phyloP scores from a whole-genome alignment of 2,329 filamentous ascomycete species.

The Ophiostoma novo-ulmi region DNA sequence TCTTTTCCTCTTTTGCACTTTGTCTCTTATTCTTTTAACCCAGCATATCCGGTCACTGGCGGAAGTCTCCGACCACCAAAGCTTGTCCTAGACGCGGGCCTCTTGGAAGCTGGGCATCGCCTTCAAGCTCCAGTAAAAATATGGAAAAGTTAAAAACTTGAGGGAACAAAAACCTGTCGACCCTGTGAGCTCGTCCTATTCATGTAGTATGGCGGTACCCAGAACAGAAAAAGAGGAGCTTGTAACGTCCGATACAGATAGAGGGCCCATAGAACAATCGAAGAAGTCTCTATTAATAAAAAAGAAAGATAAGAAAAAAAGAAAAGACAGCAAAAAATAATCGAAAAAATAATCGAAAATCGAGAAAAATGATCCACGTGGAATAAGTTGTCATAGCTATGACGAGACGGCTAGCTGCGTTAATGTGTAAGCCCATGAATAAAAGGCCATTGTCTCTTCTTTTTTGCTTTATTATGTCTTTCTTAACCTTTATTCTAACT shows the following conservation, averaged over 20 bases:
- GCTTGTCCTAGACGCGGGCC: conserved; percentile 4
- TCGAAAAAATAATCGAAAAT: neutral
- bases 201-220: neutral
- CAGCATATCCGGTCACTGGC: neutral
- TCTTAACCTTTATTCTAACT: neutral
- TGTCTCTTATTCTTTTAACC: neutral
- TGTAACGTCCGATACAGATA: neutral
- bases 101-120: neutral
- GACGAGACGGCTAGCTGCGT: neutral
- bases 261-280: neutral
- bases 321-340: neutral
- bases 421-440: neutral
- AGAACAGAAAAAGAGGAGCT: neutral
- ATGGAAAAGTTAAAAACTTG: neutral
- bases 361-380: conserved; percentile 6
- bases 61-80: conserved; percentile 3
- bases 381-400: neutral
- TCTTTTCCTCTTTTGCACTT: neutral
- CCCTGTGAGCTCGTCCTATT: neutral
- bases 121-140: neutral
- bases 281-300: neutral
- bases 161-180: neutral
- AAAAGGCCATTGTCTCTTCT: neutral
- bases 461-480: neutral
- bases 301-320: neutral